Evolutionary conservation across 2,329 filamentous ascomycete genomes (phyloP).

Genomic region (Botryotinia calthae): DNA sequence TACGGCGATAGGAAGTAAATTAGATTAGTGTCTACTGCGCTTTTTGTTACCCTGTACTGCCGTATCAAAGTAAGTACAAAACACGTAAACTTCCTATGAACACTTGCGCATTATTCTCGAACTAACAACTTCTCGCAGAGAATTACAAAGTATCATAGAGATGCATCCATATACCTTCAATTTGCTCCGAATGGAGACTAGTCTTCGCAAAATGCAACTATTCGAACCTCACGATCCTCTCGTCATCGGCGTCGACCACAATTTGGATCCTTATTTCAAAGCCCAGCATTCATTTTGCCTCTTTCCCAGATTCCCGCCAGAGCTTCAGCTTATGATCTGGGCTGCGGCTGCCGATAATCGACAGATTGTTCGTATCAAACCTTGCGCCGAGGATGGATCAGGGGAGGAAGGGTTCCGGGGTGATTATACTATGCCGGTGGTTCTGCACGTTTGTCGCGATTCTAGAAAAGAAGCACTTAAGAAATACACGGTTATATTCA

Average conservation of each 20-base stretch:
- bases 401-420: neutral
- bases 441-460: slow-evolving; percentile 3
- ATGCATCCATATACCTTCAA: slow-evolving; percentile 7
- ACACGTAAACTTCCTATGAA: neutral
- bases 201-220: neutral
- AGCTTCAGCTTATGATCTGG: slow-evolving; percentile 14
- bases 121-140: neutral
- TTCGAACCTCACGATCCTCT: neutral
- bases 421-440: neutral
- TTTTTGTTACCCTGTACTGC: neutral
- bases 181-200: neutral
- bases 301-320: neutral
- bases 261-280: neutral
- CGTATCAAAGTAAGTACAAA: neutral
- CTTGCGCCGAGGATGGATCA: neutral
- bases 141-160: no score
- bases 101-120: neutral
- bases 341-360: neutral
- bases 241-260: neutral
- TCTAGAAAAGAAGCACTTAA: slow-evolving; percentile 13
- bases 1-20: neutral
- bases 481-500: neutral
- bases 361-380: slow-evolving; percentile 3
- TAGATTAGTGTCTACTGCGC: neutral
- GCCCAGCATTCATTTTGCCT: neutral